Conservation (phyloP, 768 basidiomycete genomes). For the Boletus sensibilis region DNA sequence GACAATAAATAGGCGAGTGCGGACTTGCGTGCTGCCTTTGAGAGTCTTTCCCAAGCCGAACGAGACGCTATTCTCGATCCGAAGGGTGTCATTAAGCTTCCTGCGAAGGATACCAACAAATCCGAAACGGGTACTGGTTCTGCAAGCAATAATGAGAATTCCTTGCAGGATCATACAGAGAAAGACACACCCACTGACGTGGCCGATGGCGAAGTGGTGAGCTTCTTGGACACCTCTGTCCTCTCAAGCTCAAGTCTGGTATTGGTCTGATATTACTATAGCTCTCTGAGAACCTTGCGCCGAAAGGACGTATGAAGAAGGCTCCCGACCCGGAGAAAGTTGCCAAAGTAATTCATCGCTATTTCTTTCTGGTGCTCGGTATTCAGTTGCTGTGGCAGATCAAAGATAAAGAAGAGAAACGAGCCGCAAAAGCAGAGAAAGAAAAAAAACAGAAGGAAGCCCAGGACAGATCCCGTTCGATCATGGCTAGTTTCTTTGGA, state of each 20-base stretch:
- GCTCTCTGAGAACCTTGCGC: conserved; percentile 27
- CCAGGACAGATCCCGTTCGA: conserved; percentile 67
- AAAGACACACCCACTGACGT: conserved; percentile 31
- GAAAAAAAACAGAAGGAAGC: conserved; percentile 71
- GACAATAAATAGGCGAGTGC: conserved; percentile 51
- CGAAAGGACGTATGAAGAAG: conserved; percentile 49
- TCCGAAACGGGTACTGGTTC: conserved; percentile 6
- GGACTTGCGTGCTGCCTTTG: conserved; percentile 54
- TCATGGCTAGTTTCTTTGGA: conserved; percentile 78
- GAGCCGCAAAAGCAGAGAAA: conserved; percentile 64
- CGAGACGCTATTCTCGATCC: conserved; percentile 54
- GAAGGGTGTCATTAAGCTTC: conserved; percentile 39
- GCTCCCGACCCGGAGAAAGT: conserved; percentile 53
- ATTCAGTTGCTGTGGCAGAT: conserved; percentile 43
- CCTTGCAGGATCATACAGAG: conserved; percentile 27
- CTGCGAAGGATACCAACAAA: conserved; percentile 35
- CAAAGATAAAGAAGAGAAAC: conserved; percentile 67
- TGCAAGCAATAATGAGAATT: not conserved
- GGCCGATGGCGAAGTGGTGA: conserved; percentile 42
- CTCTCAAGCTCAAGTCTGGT: not conserved
- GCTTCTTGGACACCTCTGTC: conserved; percentile 5
- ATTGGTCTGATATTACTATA: not conserved
- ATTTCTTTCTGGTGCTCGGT: not conserved
- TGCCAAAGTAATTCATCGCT: conserved; percentile 23
- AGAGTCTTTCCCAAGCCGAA: conserved; percentile 56